Conservation (phyloP, 2,329 filamentous ascomycete species). For the Coleophoma cylindrospora region DNA sequence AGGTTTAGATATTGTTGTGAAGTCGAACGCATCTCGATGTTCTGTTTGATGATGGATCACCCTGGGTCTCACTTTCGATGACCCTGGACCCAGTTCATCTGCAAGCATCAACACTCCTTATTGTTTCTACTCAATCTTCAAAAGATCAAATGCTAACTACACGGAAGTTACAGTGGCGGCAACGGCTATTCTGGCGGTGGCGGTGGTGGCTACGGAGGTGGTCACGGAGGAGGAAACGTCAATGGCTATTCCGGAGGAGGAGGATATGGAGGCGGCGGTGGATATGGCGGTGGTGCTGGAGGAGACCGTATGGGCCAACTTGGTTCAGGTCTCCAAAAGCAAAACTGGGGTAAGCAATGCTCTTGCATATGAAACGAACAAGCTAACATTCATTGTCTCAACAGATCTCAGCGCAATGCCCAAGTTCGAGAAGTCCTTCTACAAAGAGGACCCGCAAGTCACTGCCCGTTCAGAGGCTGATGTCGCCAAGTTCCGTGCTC, state of each 20-base stretch:
- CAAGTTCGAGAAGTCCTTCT: slow-evolving; percentile 99
- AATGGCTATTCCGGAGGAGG: slow-evolving; percentile 13
- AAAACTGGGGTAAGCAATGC: slow-evolving; percentile 70
- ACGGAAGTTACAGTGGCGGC: slow-evolving; percentile 36
- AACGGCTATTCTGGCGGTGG: slow-evolving; percentile 29
- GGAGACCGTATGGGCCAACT: slow-evolving; percentile 94
- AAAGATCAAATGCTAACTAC: slow-evolving; percentile 29
- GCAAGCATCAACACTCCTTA: slow-evolving; percentile 16
- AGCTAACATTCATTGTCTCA: slow-evolving; percentile 7
- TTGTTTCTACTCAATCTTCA: slow-evolving; percentile 3
- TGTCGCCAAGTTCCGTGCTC: slow-evolving; percentile 81
- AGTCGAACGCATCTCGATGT: slow-evolving; percentile 20
- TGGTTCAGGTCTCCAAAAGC: slow-evolving; percentile 80
- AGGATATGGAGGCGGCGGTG: slow-evolving; percentile 25
- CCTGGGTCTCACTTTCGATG: slow-evolving; percentile 10
- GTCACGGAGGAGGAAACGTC: slow-evolving; percentile 31
- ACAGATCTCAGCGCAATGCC: slow-evolving; percentile 72
- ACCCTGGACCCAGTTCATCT: slow-evolving; percentile 5
- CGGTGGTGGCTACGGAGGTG: slow-evolving; percentile 28
- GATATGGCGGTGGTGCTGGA: slow-evolving; percentile 54
- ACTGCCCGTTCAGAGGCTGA: slow-evolving; percentile 68
- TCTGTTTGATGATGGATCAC: slow-evolving; percentile 24
- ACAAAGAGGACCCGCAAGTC: slow-evolving; percentile 89
- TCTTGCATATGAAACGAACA: slow-evolving; percentile 1
- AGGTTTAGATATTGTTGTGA: slow-evolving; percentile 29